These are phyloP conservation scores for Gyrodon lividus DNA, from an alignment of 768 basidiomycete genomes.

Conservation along the genomic window DNA sequence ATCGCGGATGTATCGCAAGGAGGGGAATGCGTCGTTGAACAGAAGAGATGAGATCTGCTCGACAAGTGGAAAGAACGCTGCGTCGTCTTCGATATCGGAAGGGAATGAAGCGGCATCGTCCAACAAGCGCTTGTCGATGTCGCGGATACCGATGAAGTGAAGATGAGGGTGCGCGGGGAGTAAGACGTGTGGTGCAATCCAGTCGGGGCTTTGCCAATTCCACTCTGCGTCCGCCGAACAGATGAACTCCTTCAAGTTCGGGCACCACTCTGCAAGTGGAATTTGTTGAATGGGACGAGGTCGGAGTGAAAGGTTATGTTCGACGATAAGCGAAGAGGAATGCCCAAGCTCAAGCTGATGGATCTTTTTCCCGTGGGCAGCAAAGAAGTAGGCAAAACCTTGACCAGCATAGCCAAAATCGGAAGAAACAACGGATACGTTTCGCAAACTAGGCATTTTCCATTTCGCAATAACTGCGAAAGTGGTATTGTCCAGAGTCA, in stretches of 20 bases:
- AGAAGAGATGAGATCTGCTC: slow-evolving; percentile 66
- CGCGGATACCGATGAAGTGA: slow-evolving; percentile 68
- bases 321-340: slow-evolving; percentile 62
- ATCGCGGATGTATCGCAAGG: slow-evolving; percentile 60
- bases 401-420: slow-evolving; percentile 69
- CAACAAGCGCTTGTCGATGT: slow-evolving; percentile 61
- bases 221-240: slow-evolving; percentile 77
- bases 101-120: slow-evolving; percentile 41
- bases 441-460: slow-evolving; percentile 60
- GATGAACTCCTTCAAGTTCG: slow-evolving; percentile 66
- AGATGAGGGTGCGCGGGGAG: slow-evolving; percentile 62
- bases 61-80: slow-evolving; percentile 61
- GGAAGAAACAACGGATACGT: slow-evolving; percentile 66
- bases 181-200: slow-evolving; percentile 76
- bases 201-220: slow-evolving; percentile 78
- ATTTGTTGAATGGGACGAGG: slow-evolving; percentile 37
- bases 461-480: slow-evolving; percentile 65
- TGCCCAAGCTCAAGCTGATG: slow-evolving; percentile 72
- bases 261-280: slow-evolving; percentile 67
- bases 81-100: slow-evolving; percentile 36
- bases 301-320: slow-evolving; percentile 59
- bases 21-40: slow-evolving; percentile 58
- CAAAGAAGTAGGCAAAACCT: slow-evolving; percentile 67
- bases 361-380: slow-evolving; percentile 60
- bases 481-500: slow-evolving; percentile 69